Base-by-base conservation (phyloP, 192 early-diverging fungal species). In the Phycomyces blakesleeanus region DNA sequence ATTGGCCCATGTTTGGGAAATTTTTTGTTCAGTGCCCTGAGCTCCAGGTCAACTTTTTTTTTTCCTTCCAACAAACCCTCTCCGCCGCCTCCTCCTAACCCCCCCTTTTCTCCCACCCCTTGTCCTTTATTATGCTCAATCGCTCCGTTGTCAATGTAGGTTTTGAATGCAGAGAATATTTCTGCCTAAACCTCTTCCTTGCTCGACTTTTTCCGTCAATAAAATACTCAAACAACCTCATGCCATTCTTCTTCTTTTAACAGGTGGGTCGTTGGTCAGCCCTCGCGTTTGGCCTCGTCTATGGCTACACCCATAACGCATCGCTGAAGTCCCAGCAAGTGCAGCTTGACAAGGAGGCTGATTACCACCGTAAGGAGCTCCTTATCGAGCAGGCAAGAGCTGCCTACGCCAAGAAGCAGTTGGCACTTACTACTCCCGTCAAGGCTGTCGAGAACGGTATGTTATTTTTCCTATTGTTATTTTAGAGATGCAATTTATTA, bases 351-450 rank as follows among this genome's bases (percentile, higher is more conserved):
- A 69, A 72, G 66, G 20, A 79, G 47, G 61, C 69, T 49, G 81
- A 80, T 65, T 78, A 75, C 66, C 72, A 78, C 44, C 75, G 74
- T 60, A 74, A 80, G 60, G 83, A 92, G 64, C 64, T 67, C 27
- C 69, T 94, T 53, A 83, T 92, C 66, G 85, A 87, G 21, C 81
- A 90, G 74, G 92, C 86, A 40, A 86, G 87, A 60, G 68, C 75
- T 24, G 91, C 91, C 64, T 94, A 91, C 64, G 87, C 85, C 24
- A 86, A 83, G 65, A 87, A 91, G 79, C 76, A 90, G 61, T 42
- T 53, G 3, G 70, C 56, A 49, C 57, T 63, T 51, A 18, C 22
- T 26, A 42, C 29, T 54, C 39, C 37, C 27, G 38, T 29, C 12
- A 0, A n/a, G 15, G 52, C 26, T 53, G 22, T 60, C 37, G 22